Percentiles rank a stretch among this genome's conserved stretches.
Conservation (phyloP, 768 basidiomycete species). For the Pisolithus microcarpus region DNA sequence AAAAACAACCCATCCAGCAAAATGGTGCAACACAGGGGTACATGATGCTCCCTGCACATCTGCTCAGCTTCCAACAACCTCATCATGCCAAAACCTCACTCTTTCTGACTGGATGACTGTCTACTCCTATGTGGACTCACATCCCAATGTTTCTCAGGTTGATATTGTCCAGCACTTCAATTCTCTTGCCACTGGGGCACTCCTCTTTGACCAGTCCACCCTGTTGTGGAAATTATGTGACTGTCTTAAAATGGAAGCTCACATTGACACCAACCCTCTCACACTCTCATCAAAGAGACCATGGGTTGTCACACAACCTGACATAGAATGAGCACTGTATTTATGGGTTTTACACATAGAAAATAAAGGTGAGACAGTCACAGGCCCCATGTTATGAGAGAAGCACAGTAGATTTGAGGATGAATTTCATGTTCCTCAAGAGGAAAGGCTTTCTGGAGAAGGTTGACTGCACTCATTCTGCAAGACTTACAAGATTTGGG, state of each 20-base stretch:
- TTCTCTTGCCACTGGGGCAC: background rate
- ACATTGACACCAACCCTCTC: background rate
- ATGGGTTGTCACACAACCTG: no score
- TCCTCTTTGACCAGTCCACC: background rate
- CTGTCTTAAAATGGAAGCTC: no score
- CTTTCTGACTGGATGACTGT: constrained; percentile 5
- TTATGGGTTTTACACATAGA: no score
- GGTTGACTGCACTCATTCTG: background rate
- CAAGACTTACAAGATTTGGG: background rate
- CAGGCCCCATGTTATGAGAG: no score
- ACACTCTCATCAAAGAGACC: background rate
- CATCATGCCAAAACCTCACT: background rate
- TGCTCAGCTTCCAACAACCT: background rate
- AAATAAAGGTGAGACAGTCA: no score
- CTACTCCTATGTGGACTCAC: constrained; percentile 3
- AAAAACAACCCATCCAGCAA: background rate
- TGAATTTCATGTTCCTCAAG: no score
- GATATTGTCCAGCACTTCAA: constrained; percentile 2
- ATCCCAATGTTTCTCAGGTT: background rate
- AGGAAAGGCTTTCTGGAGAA: background rate
- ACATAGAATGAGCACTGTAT: no score
- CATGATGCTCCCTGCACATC: background rate
- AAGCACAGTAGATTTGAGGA: no score
- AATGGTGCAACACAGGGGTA: background rate
- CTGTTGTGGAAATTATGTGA: no score